Conservation (phyloP, 768 basidiomycete species). For the Kwoniella botswanensis region DNA sequence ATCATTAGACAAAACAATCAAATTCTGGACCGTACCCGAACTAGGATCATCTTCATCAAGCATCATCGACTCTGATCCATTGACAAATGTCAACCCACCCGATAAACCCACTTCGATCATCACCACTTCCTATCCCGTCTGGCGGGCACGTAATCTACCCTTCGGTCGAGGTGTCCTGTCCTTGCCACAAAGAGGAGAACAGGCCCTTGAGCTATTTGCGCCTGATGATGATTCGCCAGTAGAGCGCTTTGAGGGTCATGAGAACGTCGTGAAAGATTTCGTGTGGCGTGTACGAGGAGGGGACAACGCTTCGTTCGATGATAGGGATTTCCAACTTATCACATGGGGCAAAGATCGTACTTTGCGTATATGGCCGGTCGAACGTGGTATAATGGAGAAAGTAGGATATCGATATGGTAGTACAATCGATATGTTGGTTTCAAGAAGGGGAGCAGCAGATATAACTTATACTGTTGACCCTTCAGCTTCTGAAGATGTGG, state of each 20-base stretch:
- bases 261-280: conserved; percentile 95
- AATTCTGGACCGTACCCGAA: conserved; percentile 72
- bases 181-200: conserved; percentile 84
- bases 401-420: conserved; percentile 58
- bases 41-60: conserved; percentile 28
- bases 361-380: conserved; percentile 87
- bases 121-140: conserved; percentile 83
- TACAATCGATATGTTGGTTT: conserved; percentile 57
- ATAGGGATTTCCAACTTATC: conserved; percentile 68
- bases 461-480: conserved; percentile 54
- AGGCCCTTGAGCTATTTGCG: conserved; percentile 81
- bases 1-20: conserved; percentile 78
- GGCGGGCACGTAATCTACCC: conserved; percentile 89
- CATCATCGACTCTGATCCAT: conserved; percentile 25
- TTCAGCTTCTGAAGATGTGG: conserved; percentile 12
- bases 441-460: conserved; percentile 55
- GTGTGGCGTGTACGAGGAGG: conserved; percentile 79
- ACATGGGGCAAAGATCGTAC: conserved; percentile 91
- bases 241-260: conserved; percentile 82
- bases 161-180: conserved; percentile 88
- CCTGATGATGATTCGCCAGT: conserved; percentile 60
- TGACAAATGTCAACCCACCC: conserved; percentile 39
- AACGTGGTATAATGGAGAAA: conserved; percentile 62
- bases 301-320: conserved; percentile 62
- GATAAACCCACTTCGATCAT: conserved; percentile 58